Evolutionary conservation across 2,329 filamentous ascomycete genomes (phyloP).

Genomic region (Sporothrix mexicana): DNA sequence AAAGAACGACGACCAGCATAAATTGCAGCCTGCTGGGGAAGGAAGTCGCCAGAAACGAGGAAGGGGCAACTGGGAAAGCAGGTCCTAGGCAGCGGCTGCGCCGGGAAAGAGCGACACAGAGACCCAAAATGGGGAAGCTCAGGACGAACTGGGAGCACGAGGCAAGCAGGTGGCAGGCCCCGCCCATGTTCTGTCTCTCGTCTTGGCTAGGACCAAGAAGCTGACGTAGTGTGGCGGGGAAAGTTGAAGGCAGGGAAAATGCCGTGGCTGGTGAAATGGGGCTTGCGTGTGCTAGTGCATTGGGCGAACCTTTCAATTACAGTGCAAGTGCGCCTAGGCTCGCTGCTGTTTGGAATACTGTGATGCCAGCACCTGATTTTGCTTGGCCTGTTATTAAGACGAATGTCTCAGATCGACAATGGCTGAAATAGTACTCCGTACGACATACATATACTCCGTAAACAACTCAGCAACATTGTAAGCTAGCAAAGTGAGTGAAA

Average conservation of each 20-base stretch:
- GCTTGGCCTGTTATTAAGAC: neutral
- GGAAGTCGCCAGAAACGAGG: neutral
- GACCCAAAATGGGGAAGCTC: neutral
- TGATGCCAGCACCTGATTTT: neutral
- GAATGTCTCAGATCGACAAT: conserved; percentile 3
- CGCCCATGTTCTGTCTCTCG: too few relatives aligned
- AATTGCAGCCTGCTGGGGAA: too few relatives aligned
- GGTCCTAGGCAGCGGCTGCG: neutral
- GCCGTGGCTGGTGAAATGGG: conserved; percentile 31
- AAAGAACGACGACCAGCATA: too few relatives aligned
- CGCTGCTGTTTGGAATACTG: neutral
- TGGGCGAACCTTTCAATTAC: conserved; percentile 5
- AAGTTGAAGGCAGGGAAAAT: neutral
- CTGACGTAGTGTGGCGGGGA: conserved; percentile 32
- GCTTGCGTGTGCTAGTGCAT: conserved; percentile 20
- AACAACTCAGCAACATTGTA: conserved; percentile 8
- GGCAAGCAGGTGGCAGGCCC: neutral
- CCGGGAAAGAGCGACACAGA: conserved; percentile 8
- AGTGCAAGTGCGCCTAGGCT: neutral
- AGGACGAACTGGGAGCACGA: conserved; percentile 15
- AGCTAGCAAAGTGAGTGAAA: neutral
- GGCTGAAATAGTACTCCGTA: too few relatives aligned
- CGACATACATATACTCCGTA: too few relatives aligned
- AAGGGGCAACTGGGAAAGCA: conserved; percentile 3
- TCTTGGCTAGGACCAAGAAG: neutral